Evolutionary conservation across 2,329 filamentous ascomycete genomes (phyloP), one percentile per base, ranked within the genome.

Genomic region (Aspergillus novofumigatus): DNA sequence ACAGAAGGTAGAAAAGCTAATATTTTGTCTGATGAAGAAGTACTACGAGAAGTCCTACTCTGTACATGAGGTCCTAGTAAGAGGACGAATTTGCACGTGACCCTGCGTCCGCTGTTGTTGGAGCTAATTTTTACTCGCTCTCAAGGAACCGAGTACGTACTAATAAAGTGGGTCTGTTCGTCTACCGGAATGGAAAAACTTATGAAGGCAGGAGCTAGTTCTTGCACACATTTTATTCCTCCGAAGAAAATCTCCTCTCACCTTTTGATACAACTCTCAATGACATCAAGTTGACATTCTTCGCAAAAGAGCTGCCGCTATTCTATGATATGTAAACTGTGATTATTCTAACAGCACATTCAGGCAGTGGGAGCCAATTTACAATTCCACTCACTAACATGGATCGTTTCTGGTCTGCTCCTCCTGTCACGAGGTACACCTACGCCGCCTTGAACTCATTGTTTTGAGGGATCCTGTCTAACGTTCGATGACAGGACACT

Each of bases 371-470:
- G 32, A 54, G 23, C 42, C 44, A 57, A 10, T 28, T 21, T 5
- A 50, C 21, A 51, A 57, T 47, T 54, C 48, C 47, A 45, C 35
- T 58, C 65, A 55, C 53, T 55, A 53, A 62, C 56, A 83, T 86
- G 81, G 84, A 87, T 74, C 77, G 78, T 61, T 88, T 87, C 71
- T 87, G 84, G 83, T 78, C 81, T 64, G 81, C 84, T 65, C 86
- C 86, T 68, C 86, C 86, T 55, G 83, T 90, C 65, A 79, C 84
- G 56, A 84, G 86, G 86, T 89, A 81, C 67, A 57, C 38, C 54
- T 55, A 47, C 56, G 51, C 38, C 42, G 2, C n/a, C 20, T 8
- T 29, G 26, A 25, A n/a, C 25, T n/a, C 42, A 10, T 25, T 51
- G n/a, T 25, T 23, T 11, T 11, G 17, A 11, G 53, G 49, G 42